Conservation (phyloP, 345 rosid genomes). For the Clausena lansium region DNA sequence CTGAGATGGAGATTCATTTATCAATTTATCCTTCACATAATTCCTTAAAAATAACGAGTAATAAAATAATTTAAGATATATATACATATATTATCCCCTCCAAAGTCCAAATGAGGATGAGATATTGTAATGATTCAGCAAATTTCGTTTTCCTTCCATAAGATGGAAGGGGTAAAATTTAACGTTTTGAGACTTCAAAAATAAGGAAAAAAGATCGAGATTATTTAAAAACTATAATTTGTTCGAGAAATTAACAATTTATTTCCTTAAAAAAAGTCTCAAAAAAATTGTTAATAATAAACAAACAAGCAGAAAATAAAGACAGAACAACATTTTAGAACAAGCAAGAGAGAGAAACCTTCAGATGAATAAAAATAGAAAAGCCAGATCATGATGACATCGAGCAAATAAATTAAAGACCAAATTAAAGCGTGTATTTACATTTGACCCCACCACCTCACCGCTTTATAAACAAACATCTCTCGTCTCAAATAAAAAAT, state of each 20-base stretch:
- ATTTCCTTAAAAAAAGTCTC: background rate
- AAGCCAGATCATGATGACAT: slow-evolving; percentile 19
- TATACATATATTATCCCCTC: background rate
- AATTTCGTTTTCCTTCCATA: background rate
- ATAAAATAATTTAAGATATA: no score
- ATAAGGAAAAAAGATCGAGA: background rate
- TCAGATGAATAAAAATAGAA: slow-evolving; percentile 4
- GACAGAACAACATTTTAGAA: background rate
- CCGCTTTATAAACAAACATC: slow-evolving; percentile 11
- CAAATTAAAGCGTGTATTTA: background rate
- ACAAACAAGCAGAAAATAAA: no score
- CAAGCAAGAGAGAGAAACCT: background rate
- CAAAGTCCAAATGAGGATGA: background rate
- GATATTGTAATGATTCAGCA: background rate
- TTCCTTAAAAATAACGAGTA: background rate
- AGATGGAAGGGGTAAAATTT: background rate
- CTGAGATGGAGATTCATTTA: background rate
- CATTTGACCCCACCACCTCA: slow-evolving; percentile 31
- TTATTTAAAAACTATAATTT: no score
- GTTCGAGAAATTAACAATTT: background rate
- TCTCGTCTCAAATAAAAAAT: background rate
- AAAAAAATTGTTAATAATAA: no score
- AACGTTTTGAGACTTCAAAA: background rate
- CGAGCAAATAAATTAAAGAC: slow-evolving; percentile 2
- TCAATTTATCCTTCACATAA: background rate